These are phyloP conservation scores for Pseudozyma sp. DNA, from an alignment of 1,284 basidiomycete species.

Conservation along the genomic window DNA sequence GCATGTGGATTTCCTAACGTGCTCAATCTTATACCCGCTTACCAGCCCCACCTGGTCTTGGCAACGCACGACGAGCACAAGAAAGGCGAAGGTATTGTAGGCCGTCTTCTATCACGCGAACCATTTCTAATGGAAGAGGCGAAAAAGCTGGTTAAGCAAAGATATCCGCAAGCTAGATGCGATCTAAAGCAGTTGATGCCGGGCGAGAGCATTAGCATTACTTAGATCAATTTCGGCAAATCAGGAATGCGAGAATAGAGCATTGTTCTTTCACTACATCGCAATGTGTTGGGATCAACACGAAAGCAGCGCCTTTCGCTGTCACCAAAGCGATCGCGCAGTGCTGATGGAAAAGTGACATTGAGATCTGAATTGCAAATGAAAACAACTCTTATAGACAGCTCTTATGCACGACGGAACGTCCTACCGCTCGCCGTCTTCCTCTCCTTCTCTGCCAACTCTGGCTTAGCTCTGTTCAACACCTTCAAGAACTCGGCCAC, in stretches of 20 bases:
- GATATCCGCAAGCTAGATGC: neutral
- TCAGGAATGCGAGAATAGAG: neutral
- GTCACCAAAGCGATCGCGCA: too few species aligned
- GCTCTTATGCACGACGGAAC: constrained; percentile 55
- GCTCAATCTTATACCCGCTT: constrained; percentile 18
- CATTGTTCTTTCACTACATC: too few species aligned
- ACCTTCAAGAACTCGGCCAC: constrained; percentile 98
- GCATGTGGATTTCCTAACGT: constrained; percentile 43
- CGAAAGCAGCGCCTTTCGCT: too few species aligned
- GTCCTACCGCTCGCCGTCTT: constrained; percentile 81
- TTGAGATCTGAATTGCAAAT: neutral
- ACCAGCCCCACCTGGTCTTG: constrained; percentile 20
- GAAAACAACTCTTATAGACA: neutral
- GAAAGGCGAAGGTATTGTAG: constrained; percentile 33
- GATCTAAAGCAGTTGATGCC: constrained; percentile 13
- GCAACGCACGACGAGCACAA: constrained; percentile 50
- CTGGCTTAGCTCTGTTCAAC: constrained; percentile 96
- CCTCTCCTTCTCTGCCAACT: constrained; percentile 82
- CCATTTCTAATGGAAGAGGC: constrained; percentile 12
- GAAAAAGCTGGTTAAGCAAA: neutral
- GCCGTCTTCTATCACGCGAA: constrained; percentile 15
- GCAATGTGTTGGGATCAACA: too few species aligned
- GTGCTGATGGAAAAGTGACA: too few species aligned
- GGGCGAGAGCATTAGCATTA: constrained; percentile 18
- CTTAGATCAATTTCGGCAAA: neutral